These are phyloP conservation scores for Exophiala oligosperma DNA, from an alignment of 2,329 filamentous ascomycete species.

Conservation along the genomic window DNA sequence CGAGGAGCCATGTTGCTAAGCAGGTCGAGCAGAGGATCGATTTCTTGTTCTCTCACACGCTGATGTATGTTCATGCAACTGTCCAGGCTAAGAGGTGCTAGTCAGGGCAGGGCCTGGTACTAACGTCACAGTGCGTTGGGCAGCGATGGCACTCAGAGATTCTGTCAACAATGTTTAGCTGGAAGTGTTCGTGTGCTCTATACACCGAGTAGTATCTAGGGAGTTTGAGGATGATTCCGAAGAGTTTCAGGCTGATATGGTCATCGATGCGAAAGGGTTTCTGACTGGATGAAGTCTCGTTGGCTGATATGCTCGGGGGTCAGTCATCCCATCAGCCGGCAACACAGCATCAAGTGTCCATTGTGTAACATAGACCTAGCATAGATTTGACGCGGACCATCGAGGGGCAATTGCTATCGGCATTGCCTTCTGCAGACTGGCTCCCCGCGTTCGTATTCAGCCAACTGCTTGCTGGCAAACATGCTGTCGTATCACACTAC, in stretches of 20 bases:
- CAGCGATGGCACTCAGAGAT: constrained; percentile 5
- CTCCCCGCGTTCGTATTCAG: constrained; percentile 16
- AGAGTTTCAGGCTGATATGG: neutral
- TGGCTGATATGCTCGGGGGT: too few relatives aligned
- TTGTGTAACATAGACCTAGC: neutral
- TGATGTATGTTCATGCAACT: constrained; percentile 4
- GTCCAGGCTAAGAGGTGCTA: constrained; percentile 9
- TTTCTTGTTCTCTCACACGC: constrained; percentile 1
- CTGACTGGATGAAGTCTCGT: neutral
- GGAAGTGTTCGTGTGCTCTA: neutral
- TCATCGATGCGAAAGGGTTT: neutral
- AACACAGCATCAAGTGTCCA: neutral
- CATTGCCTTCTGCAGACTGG: constrained; percentile 9
- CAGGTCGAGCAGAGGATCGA: neutral
- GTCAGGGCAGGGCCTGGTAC: constrained; percentile 15
- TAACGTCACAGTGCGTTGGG: constrained; percentile 20
- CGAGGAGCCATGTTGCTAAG: neutral
- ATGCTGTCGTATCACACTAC: constrained; percentile 14
- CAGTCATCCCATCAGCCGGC: too few relatives aligned
- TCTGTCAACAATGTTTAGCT: neutral
- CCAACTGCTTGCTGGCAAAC: constrained; percentile 6
- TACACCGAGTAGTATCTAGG: neutral
- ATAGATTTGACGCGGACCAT: neutral
- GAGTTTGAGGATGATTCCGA: neutral
- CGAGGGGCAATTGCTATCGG: neutral